Percentiles rank a stretch among this genome's conserved stretches.
phyloP scores from a whole-genome alignment of 306 rosid genomes.

The Lathyrus tuberosus region DNA sequence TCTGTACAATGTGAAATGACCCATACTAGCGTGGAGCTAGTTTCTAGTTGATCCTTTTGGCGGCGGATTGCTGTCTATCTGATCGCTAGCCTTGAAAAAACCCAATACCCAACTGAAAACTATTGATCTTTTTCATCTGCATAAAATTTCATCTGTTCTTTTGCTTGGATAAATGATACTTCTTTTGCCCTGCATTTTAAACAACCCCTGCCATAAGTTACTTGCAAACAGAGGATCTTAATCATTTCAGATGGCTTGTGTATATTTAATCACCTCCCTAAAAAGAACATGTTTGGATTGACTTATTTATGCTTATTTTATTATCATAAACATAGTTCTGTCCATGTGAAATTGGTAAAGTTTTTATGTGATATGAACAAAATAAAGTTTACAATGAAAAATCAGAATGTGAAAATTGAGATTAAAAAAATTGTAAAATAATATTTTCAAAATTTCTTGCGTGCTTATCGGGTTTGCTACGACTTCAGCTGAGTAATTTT shows the following conservation, averaged over 20 bases:
- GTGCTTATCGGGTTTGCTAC: not conserved
- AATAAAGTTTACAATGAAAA: not conserved
- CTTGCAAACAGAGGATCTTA: not conserved
- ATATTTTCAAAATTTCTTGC: not conserved
- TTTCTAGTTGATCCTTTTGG: constrained; percentile 2
- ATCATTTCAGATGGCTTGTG: not conserved
- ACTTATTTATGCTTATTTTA: too few species aligned
- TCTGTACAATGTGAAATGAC: not conserved
- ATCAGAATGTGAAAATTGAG: not conserved
- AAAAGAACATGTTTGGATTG: not conserved
- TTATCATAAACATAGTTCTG: too few species aligned
- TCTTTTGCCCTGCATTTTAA: not conserved
- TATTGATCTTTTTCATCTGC: not conserved
- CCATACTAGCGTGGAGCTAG: not conserved
- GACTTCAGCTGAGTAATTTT: not conserved
- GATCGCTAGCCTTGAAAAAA: not conserved
- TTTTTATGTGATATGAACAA: not conserved
- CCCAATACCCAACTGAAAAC: not conserved
- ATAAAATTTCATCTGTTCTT: not conserved
- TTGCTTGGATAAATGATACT: not conserved
- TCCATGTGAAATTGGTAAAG: too few species aligned
- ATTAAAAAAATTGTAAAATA: not conserved
- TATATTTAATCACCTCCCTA: not conserved
- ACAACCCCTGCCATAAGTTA: not conserved
- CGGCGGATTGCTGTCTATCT: not conserved